These are phyloP conservation scores for Lactifluus volemus DNA, from an alignment of 768 basidiomycete genomes.

Conservation along the genomic window DNA sequence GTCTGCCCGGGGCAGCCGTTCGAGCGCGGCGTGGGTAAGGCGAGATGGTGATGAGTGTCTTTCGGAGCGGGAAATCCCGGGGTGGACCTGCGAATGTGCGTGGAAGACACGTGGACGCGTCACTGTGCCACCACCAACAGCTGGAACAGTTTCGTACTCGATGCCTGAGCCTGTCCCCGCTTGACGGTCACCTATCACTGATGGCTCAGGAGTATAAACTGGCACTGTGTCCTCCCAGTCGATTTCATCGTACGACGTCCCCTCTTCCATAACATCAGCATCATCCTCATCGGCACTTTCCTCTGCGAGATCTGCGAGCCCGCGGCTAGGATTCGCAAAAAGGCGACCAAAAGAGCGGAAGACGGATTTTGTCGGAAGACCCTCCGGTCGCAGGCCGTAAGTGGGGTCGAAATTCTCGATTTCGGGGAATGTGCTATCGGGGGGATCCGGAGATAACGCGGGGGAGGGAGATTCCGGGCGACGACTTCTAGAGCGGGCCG, in stretches of 20 bases:
- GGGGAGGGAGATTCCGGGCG: constrained; percentile 27
- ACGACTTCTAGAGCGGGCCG: constrained; percentile 5
- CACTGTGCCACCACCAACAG: constrained; percentile 84
- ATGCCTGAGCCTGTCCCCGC: constrained; percentile 36
- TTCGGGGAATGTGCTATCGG: constrained; percentile 39
- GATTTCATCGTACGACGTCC: constrained; percentile 48
- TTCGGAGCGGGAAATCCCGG: constrained; percentile 29
- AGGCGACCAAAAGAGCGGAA: constrained; percentile 73
- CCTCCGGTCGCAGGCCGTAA: constrained; percentile 90
- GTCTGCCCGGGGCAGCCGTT: not conserved
- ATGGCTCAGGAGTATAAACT: constrained; percentile 38
- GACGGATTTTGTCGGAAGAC: constrained; percentile 73
- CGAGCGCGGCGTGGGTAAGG: constrained; percentile 5
- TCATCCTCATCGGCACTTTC: constrained; percentile 42
- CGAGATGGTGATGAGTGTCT: constrained; percentile 15
- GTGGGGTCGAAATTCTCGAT: constrained; percentile 93
- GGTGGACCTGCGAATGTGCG: constrained; percentile 68
- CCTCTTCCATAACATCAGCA: constrained; percentile 29
- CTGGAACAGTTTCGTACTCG: constrained; percentile 84
- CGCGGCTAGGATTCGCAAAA: constrained; percentile 56
- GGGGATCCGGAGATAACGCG: constrained; percentile 20
- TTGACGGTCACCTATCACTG: constrained; percentile 26
- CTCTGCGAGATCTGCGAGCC: constrained; percentile 73
- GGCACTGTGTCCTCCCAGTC: constrained; percentile 62
- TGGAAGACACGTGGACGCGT: constrained; percentile 81